Percentiles rank a stretch among this genome's conserved stretches.
Conservation (phyloP, 2,329 filamentous ascomycete species). For the Paraphaeosphaeria sporulosa region DNA sequence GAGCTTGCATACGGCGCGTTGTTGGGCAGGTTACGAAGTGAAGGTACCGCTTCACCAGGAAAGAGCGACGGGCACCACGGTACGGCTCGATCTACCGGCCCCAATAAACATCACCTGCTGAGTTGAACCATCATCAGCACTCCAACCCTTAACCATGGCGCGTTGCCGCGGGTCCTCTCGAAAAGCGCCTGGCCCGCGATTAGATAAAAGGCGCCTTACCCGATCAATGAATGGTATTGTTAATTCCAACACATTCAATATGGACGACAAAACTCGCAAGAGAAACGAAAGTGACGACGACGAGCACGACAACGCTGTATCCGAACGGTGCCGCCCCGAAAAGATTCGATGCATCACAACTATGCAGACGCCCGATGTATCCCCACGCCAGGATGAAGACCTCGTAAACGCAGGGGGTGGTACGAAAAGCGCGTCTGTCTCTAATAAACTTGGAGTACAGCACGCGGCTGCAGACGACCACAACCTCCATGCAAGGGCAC, state of each 20-base stretch:
- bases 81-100: background rate
- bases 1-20: background rate
- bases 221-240: background rate
- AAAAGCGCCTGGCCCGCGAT: slow-evolving; percentile 1
- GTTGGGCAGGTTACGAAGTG: background rate
- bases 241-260: background rate
- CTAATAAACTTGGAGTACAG: background rate
- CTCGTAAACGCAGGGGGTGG: background rate
- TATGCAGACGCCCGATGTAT: background rate
- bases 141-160: background rate
- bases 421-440: background rate
- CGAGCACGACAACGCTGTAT: background rate
- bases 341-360: background rate
- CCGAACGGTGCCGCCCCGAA: background rate
- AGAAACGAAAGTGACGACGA: background rate
- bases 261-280: background rate
- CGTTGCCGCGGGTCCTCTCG: slow-evolving; percentile 8
- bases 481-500: background rate
- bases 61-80: background rate
- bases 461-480: background rate
- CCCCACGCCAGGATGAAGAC: background rate
- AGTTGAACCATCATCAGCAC: background rate
- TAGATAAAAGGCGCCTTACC: too few species aligned
- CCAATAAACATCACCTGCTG: background rate
- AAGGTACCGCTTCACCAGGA: background rate